These are phyloP conservation scores for Dactylonectria macrodidyma DNA, from an alignment of 2,329 filamentous ascomycete genomes.

Conservation along the genomic window DNA sequence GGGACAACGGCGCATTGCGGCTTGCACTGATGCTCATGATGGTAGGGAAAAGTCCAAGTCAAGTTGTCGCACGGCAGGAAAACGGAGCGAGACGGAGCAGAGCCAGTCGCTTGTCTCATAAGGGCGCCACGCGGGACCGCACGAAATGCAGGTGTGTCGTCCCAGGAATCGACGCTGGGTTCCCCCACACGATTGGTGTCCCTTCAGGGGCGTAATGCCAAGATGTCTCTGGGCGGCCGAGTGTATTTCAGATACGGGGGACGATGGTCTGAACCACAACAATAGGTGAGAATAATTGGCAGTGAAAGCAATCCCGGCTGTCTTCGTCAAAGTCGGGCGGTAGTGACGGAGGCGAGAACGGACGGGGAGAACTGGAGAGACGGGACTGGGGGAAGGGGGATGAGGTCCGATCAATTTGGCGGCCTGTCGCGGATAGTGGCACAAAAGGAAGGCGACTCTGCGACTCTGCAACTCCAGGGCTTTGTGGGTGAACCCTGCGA, in stretches of 20 bases:
- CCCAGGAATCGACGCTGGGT: constrained; percentile 46
- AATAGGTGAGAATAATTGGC: background rate
- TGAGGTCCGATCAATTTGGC: constrained; percentile 19
- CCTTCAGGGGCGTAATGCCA: constrained; percentile 47
- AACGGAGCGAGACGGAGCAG: constrained; percentile 45
- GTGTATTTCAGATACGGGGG: constrained; percentile 27
- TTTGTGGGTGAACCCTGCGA: constrained; percentile 32
- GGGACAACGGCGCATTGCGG: constrained; percentile 83
- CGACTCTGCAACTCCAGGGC: constrained; percentile 31
- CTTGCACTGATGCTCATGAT: constrained; percentile 74
- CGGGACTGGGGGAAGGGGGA: constrained; percentile 17
- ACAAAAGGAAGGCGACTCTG: constrained; percentile 30
- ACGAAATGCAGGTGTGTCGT: constrained; percentile 45
- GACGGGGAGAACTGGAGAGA: constrained; percentile 27
- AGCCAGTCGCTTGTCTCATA: constrained; percentile 49
- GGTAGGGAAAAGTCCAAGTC: constrained; percentile 43
- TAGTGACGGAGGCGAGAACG: constrained; percentile 19
- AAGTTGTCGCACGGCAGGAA: constrained; percentile 41
- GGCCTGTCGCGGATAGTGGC: constrained; percentile 14
- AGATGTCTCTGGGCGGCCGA: constrained; percentile 42
- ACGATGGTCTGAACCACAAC: background rate
- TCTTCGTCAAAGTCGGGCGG: constrained; percentile 22
- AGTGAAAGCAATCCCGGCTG: constrained; percentile 1
- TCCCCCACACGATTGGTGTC: constrained; percentile 48
- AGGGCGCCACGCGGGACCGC: constrained; percentile 46